Base-by-base conservation (phyloP, 2,329 filamentous ascomycete genomes). In the Pseudogymnoascus sp. region DNA sequence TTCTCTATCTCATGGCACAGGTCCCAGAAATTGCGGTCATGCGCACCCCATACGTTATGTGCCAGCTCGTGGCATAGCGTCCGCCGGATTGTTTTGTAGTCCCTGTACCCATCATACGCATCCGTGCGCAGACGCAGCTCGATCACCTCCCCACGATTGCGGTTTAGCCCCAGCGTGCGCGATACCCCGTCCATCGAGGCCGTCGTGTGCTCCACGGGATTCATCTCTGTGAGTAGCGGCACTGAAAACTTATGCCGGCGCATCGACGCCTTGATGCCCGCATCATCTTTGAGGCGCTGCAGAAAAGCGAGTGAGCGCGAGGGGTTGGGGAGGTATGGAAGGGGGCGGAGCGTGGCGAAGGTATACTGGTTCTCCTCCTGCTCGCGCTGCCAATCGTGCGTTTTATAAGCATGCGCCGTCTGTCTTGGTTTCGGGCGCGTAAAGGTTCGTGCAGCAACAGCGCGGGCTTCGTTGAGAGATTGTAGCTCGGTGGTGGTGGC, bases 31-130 rank as follows among this genome's bases (percentile, higher is more conserved):
- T 89, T 78, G 16, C 85, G 80, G 74, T 97, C 92, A 74, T 99
- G 94, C 0, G 89, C 85, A 0, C 89, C 81, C 76, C 89, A 88
- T 8, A 96, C 90, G 69, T 96, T 97, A 75, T 99, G 94, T 67
- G 92, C 88, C 16, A 99, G 80, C 78, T 99, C 94, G 76, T 99
- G 94, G 72, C 93, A 97, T 11, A 99, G 79, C 52, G 94, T 97
- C 68, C 90, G 90, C 60, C 94, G 84, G 58, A 99, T 95, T 0
- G 89, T 92, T 69, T 88, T 88, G 77, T 97, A 99, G 72, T 97
- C 91, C 38, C 94, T 80, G 71, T 96, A 97, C 0, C 94, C 94
- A 73, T 96, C 92, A 72, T 94, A 91, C 2, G 90, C 90, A 76
- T 99, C 94, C 1, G 94, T 97, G n/a, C 94, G 81, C 36, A 99